Percentiles rank a stretch among this genome's conserved stretches.
These are phyloP conservation scores for Coemansia nantahalensis DNA, from an alignment of 192 early-diverging fungal genomes.

Conservation along the genomic window DNA sequence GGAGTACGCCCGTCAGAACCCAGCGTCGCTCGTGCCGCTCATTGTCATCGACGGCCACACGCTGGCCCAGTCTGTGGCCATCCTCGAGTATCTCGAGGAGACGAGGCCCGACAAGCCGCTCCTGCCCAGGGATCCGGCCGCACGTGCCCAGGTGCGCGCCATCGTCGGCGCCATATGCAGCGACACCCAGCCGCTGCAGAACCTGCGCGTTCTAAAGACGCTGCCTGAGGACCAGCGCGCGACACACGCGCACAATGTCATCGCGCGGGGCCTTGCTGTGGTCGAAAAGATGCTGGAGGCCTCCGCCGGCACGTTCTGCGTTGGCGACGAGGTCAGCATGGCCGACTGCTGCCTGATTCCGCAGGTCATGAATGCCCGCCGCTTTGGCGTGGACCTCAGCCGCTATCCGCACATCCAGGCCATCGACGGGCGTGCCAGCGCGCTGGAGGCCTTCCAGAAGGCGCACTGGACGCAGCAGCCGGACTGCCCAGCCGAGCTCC, in stretches of 20 bases:
- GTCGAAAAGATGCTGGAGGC: conserved; percentile 65
- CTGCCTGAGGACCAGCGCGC: conserved; percentile 54
- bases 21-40: conserved; percentile 65
- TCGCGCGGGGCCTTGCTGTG: conserved; percentile 61
- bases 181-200: conserved; percentile 89
- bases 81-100: conserved; percentile 91
- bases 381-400: conserved; percentile 73
- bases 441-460: conserved; percentile 63
- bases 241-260: conserved; percentile 48
- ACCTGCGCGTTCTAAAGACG: conserved; percentile 68
- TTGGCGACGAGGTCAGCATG: conserved; percentile 78
- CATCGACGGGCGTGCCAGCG: conserved; percentile 56
- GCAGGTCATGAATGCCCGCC: conserved; percentile 72
- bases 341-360: conserved; percentile 82
- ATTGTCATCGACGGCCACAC: conserved; percentile 58
- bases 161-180: conserved; percentile 69
- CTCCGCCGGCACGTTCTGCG: conserved; percentile 69
- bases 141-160: conserved; percentile 66
- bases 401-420: conserved; percentile 65
- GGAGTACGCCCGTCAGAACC: conserved; percentile 65
- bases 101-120: conserved; percentile 61
- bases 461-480: conserved; percentile 63
- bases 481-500: conserved; percentile 62
- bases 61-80: conserved; percentile 70
- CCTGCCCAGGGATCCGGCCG: conserved; percentile 67